Conservation (phyloP, 768 basidiomycete genomes). For the Pisolithus orientalis region DNA sequence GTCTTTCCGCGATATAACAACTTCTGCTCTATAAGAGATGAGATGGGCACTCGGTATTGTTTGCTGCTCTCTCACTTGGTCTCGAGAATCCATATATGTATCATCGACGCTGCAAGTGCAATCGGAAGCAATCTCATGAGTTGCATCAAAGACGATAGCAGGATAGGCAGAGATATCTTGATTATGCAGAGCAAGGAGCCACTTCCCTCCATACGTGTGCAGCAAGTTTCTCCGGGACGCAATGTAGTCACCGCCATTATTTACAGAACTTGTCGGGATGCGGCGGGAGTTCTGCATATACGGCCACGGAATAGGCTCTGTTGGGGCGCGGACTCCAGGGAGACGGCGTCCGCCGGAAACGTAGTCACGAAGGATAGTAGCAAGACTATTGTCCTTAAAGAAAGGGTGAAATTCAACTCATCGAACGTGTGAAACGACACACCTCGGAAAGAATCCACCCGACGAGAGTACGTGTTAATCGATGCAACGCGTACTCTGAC, state of each 20-base stretch:
- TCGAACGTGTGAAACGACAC: constrained; percentile 6
- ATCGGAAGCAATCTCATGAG: constrained; percentile 36
- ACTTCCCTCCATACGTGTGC: constrained; percentile 51
- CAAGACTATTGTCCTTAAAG: constrained; percentile 58
- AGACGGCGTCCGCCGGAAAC: constrained; percentile 49
- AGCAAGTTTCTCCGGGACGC: constrained; percentile 50
- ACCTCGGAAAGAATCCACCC: constrained; percentile 76
- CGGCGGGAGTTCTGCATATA: constrained; percentile 18
- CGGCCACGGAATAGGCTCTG: constrained; percentile 53
- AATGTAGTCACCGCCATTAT: constrained; percentile 69
- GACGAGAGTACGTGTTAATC: constrained; percentile 53
- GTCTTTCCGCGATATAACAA: constrained; percentile 30
- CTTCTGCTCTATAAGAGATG: background rate
- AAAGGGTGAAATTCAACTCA: constrained; percentile 1
- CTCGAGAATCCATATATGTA: background rate
- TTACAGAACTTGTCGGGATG: constrained; percentile 33
- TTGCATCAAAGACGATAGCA: constrained; percentile 46
- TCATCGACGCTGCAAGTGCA: background rate
- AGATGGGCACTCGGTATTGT: background rate
- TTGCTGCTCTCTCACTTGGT: background rate
- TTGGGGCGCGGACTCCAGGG: constrained; percentile 55
- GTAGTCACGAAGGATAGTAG: constrained; percentile 61
- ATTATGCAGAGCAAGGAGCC: constrained; percentile 66
- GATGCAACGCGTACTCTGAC: constrained; percentile 62
- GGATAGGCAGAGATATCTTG: constrained; percentile 51